Percentiles rank a stretch among this genome's conserved stretches.
These are phyloP conservation scores for Juncus effusus DNA, from an alignment of 176 grass and related monocot species.

Conservation along the genomic window DNA sequence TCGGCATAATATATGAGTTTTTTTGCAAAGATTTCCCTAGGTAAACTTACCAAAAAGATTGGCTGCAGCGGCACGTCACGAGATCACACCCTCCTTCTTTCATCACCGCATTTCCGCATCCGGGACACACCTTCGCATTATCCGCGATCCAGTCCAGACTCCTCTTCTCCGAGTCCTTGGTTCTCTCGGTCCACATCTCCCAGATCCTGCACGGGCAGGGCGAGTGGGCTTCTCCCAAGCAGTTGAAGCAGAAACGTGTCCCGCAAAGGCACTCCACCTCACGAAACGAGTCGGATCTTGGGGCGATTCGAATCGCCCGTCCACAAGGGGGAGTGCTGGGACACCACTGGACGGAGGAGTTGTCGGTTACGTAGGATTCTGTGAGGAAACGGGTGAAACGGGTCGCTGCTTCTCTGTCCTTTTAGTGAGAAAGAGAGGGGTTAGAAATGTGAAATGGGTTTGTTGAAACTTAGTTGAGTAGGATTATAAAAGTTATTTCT, in stretches of 20 bases:
- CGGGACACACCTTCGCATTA: conserved; percentile 14
- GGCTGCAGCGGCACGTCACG: conserved; percentile 20
- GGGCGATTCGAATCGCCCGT: conserved; percentile 6
- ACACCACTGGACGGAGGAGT: conserved; percentile 7
- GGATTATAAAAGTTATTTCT: too few species aligned
- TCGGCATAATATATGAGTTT: not conserved
- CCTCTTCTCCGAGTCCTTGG: not conserved
- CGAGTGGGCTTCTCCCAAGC: conserved; percentile 14
- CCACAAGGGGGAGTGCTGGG: conserved; percentile 23
- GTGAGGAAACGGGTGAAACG: conserved; percentile 13
- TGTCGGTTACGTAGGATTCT: conserved; percentile 26
- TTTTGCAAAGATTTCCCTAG: not conserved
- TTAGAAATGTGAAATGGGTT: too few species aligned
- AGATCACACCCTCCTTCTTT: conserved; percentile 18
- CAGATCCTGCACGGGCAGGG: conserved; percentile 17
- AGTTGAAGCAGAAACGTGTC: conserved; percentile 26
- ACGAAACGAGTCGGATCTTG: not conserved
- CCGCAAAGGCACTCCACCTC: conserved; percentile 15
- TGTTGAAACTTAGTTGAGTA: too few species aligned
- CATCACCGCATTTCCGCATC: conserved; percentile 14
- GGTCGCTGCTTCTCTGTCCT: not conserved
- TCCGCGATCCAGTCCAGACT: conserved; percentile 10
- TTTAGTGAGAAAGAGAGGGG: too few species aligned
- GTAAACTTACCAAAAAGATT: conserved; percentile 19
- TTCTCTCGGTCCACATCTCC: conserved; percentile 10